Evolutionary conservation across 768 basidiomycete species (phyloP), one percentile per base, ranked within the genome.

Genomic region (Hericium rajendrae): DNA sequence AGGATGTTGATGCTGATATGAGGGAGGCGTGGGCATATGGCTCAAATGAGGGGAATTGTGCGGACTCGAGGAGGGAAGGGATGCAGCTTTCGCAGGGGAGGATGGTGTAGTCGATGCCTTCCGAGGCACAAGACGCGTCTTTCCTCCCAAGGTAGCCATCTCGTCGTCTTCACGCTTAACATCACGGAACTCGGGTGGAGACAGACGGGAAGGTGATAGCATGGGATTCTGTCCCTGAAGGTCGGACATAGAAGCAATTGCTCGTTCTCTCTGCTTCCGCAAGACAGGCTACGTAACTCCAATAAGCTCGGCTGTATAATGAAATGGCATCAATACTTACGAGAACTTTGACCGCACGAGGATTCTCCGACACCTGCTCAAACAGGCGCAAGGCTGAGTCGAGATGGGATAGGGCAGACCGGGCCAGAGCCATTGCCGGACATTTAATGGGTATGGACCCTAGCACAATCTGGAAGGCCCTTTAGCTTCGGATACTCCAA

Each of bases 381-480:
- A 87, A 86, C 11, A 87, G 67, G 55, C 74, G 76, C 60, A 74
- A 76, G 0, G 83, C 84, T 1, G 79, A 77, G 51, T 86, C 84
- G n/a, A 88, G 68, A 65, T 85, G 80, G 2, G 81, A 79, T n/a
- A 84, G 67, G 2, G 85, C 84, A 56, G 84, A 85, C 1, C 78
- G 82, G 6, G 85, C 80, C 13, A 88, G 68, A 8, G 79, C 79
- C 79, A 86, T 82, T 41, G 74, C 74, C 9, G 83, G 76, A 53
- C 73, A 72, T 60, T 85, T 85, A 28, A 78, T 75, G 1, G 84
- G 82, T 54, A 88, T 86, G 6, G 83, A 81, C 16, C 85, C 85
- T 49, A 87, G 71, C 0, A 86, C 84, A 60, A 87, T 83, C 85
- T 87, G 40, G 12, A 28, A 48, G 37, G 46, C n/a, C 53, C 37